These are phyloP conservation scores for Trametes versicolor DNA, from an alignment of 1,284 basidiomycete species.

Conservation along the genomic window DNA sequence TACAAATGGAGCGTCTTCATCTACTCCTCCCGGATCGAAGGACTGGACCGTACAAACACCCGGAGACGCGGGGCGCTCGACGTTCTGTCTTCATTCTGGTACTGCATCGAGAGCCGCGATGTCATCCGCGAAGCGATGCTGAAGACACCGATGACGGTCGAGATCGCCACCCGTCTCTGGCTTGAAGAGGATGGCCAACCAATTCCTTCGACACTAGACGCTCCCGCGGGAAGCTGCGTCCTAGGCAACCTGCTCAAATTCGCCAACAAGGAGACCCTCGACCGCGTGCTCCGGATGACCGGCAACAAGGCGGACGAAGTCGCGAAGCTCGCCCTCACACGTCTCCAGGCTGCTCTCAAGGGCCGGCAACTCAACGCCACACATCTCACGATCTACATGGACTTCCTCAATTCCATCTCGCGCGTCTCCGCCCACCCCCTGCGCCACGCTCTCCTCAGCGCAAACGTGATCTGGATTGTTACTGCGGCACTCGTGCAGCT, in stretches of 20 bases:
- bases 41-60: conserved; percentile 24
- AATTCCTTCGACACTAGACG: conserved; percentile 34
- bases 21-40: conserved; percentile 41
- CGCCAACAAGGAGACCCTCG: conserved; percentile 36
- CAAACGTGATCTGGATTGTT: conserved; percentile 43
- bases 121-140: conserved; percentile 43
- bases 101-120: conserved; percentile 43
- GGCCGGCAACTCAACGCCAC: conserved; percentile 24
- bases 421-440: conserved; percentile 42
- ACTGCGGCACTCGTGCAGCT: conserved; percentile 46
- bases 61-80: conserved; percentile 41
- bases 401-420: conserved; percentile 47
- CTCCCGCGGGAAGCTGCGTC: conserved; percentile 44
- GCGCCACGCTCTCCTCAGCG: conserved; percentile 46
- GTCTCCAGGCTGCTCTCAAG: conserved; percentile 36
- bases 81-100: conserved; percentile 44
- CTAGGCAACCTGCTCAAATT: conserved; percentile 46
- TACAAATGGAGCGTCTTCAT: conserved; percentile 51
- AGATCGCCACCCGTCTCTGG: conserved; percentile 49
- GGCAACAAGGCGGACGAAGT: conserved; percentile 42
- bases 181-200: conserved; percentile 44
- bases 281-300: conserved; percentile 42
- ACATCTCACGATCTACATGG: conserved; percentile 41
- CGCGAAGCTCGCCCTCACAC: conserved; percentile 44
- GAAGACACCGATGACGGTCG: conserved; percentile 43